A percentile compares a stretch with the other conserved stretches of the same genome.
phyloP scores from a whole-genome alignment of 169 alveolate genomes.

The Plasmodium adleri region DNA sequence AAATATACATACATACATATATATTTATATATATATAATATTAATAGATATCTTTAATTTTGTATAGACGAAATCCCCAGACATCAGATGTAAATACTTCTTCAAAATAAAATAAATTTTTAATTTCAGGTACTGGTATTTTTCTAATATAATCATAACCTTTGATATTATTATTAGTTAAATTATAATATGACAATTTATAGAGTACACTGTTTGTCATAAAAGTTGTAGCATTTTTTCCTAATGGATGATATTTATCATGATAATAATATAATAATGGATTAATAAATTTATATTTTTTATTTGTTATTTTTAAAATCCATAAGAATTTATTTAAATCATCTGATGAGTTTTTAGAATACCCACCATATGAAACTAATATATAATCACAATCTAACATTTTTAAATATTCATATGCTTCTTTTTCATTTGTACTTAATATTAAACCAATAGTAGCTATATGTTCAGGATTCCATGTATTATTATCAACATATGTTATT shows the following conservation, averaged over 20 bases:
- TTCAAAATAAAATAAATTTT: slow-evolving; percentile 91
- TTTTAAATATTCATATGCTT: slow-evolving; percentile 93
- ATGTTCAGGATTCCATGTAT: slow-evolving; percentile 98
- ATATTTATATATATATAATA: not conserved
- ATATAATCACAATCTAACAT: slow-evolving; percentile 97
- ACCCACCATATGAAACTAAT: slow-evolving; percentile 97
- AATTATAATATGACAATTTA: slow-evolving; percentile 94
- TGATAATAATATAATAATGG: slow-evolving; percentile 46
- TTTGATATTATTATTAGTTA: slow-evolving; percentile 89
- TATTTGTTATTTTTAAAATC: slow-evolving; percentile 97
- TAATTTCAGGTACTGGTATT: slow-evolving; percentile 84
- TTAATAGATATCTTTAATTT: slow-evolving; percentile 79
- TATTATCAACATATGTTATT: slow-evolving; percentile 97
- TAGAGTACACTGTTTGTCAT: slow-evolving; percentile 95
- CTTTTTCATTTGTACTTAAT: slow-evolving; percentile 92
- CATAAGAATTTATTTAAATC: slow-evolving; percentile 98
- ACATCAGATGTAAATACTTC: slow-evolving; percentile 97
- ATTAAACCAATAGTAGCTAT: slow-evolving; percentile 98
- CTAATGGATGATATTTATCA: slow-evolving; percentile 88
- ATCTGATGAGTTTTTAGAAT: slow-evolving; percentile 95
- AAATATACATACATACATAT: not conserved
- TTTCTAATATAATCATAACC: slow-evolving; percentile 95
- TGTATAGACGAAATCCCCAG: slow-evolving; percentile 98
- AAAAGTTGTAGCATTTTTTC: slow-evolving; percentile 92
- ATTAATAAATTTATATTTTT: slow-evolving; percentile 81